Conservation (phyloP, 148 eudicot species). For the Rhododendron williamsianum region DNA sequence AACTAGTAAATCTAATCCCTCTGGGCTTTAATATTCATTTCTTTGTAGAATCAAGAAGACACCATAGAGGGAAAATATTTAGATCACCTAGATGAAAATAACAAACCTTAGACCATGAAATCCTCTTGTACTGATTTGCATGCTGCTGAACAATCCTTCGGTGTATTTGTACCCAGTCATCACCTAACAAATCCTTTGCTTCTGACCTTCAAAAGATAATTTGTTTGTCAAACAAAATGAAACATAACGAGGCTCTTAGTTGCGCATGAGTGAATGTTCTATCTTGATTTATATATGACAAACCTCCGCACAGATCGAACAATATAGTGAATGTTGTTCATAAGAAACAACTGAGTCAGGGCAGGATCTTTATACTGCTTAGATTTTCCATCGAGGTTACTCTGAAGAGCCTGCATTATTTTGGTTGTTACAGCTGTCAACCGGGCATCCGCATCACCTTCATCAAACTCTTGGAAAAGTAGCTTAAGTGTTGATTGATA, state of each 20-base stretch:
- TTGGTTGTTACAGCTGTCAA: slow-evolving; percentile 60
- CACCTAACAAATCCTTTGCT: slow-evolving; percentile 86
- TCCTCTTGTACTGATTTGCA: slow-evolving; percentile 93
- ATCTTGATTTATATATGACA: slow-evolving; percentile 5
- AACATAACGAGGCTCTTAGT: neutral
- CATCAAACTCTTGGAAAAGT: slow-evolving; percentile 62
- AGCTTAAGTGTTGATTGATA: slow-evolving; percentile 83
- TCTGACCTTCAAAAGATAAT: slow-evolving; percentile 55
- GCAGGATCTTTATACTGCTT: slow-evolving; percentile 86
- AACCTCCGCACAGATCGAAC: slow-evolving; percentile 95
- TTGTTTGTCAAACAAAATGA: neutral
- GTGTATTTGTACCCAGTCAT: slow-evolving; percentile 98
- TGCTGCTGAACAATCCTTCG: slow-evolving; percentile 93
- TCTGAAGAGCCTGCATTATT: slow-evolving; percentile 85
- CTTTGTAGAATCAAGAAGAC: neutral
- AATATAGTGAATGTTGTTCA: slow-evolving; percentile 96
- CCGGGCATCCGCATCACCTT: slow-evolving; percentile 45
- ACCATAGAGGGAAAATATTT: neutral
- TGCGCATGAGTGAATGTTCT: neutral
- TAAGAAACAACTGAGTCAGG: slow-evolving; percentile 77
- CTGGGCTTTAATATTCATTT: neutral
- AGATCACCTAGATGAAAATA: neutral
- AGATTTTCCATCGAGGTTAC: slow-evolving; percentile 84
- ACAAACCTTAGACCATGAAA: slow-evolving; percentile 88
- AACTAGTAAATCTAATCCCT: neutral